phyloP scores from a whole-genome alignment of 768 basidiomycete species.

The Calocybe indica region DNA sequence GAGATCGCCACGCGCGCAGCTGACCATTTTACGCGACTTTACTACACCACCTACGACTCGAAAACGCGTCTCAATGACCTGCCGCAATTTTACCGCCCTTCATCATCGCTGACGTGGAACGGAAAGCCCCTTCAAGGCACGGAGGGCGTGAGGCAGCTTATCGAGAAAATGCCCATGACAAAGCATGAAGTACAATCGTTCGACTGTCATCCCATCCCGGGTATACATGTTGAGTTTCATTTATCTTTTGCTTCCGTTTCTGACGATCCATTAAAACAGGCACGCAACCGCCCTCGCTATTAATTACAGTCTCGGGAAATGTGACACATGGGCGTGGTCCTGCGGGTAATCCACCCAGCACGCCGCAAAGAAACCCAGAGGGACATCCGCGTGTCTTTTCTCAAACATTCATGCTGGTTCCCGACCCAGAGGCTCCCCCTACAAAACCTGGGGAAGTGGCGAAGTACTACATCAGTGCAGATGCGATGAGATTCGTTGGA shows the following conservation, averaged over 20 bases:
- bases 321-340: conserved; percentile 66
- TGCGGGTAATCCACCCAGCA: conserved; percentile 48
- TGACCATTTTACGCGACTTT: conserved; percentile 76
- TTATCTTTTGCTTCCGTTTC: neutral
- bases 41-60: conserved; percentile 80
- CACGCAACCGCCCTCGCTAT: conserved; percentile 69
- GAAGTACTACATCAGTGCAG: conserved; percentile 77
- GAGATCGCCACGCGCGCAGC: conserved; percentile 83
- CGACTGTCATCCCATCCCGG: conserved; percentile 87
- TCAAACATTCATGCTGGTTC: conserved; percentile 82
- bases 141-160: conserved; percentile 60
- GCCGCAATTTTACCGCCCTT: conserved; percentile 74
- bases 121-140: conserved; percentile 73
- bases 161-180: conserved; percentile 69
- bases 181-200: conserved; percentile 85
- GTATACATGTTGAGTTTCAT: conserved; percentile 27
- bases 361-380: conserved; percentile 51
- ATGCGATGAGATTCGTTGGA: conserved; percentile 79
- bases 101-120: conserved; percentile 81
- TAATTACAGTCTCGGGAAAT: conserved; percentile 76
- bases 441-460: conserved; percentile 67
- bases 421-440: conserved; percentile 61
- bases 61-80: conserved; percentile 68
- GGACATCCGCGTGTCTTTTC: conserved; percentile 82
- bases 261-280: conserved; percentile 33